Evolutionary conservation across 2,329 filamentous ascomycete species (phyloP), one percentile per base, ranked within the genome.

Genomic region (Ustilaginoidea virens): DNA sequence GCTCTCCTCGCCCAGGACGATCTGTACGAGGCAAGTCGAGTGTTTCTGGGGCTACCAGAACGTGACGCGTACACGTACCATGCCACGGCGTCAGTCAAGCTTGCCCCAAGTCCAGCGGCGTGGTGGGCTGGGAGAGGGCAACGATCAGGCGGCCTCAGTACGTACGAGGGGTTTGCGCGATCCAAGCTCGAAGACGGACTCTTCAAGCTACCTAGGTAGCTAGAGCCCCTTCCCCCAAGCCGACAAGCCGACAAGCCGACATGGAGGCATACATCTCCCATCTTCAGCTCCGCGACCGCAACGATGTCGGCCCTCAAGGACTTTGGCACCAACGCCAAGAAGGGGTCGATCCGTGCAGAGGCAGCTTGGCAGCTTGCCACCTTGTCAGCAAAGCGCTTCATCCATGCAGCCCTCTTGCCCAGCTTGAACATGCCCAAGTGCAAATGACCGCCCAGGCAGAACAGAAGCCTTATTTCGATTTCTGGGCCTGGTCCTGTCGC

Each of bases 401-500:
- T 74, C 35, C 62, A 69, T 48, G 47, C 61, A 6, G 41, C 46
- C 10, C 46, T 58, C 23, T 36, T 41, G 22, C 26, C 46, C 11
- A 44, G 54, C 31, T 52, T 61, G 36, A 58, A 53, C 16, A 47
- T 66, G 19, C 55, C 59, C 11, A 63, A 59, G 38, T 49, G 48
- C 35, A 66, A 65, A 38, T 56, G 58, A 25, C 50, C 47, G 36
- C 52, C 33, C 31, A 42, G 55, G 42, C 26, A 42, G 5, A 85
- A 85, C 26, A 42, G 5, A 85, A 85, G 45, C 78, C 76, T 0
- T 80, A 77, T 48, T 59, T 73, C 29, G 64, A 74, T 40, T 67
- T 79, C 42, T 80, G 76, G 65, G 55, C 59, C 16, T 80, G 75
- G 67, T 64, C 69, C 1, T 73, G 68, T 40, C 62, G 65, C 17